phyloP scores from a whole-genome alignment of 805 yeast species.

The Kluyveromyces aestuarii region DNA sequence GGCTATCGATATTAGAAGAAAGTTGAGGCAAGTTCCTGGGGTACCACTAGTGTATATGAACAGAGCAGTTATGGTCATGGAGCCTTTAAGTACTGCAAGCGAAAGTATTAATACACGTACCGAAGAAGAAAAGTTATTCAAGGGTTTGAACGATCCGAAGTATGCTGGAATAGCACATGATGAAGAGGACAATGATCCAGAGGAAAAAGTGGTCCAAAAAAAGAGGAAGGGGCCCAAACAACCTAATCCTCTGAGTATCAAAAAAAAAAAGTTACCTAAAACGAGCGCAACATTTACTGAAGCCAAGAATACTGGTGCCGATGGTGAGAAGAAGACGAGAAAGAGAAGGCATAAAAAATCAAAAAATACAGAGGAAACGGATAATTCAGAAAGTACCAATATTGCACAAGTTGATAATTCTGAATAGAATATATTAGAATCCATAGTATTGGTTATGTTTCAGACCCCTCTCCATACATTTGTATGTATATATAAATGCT shows the following conservation, averaged over 20 bases:
- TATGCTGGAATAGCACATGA: slow-evolving; percentile 36
- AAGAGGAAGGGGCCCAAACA: slow-evolving; percentile 66
- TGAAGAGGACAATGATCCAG: slow-evolving; percentile 10
- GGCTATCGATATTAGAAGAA: slow-evolving; percentile 56
- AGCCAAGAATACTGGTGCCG: background rate
- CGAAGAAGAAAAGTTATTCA: slow-evolving; percentile 61
- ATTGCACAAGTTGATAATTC: background rate
- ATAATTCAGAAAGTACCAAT: background rate
- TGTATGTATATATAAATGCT: too few relatives aligned
- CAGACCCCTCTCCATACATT: too few relatives aligned
- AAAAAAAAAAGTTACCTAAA: slow-evolving; percentile 49
- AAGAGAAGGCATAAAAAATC: slow-evolving; percentile 13
- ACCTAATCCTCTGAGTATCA: slow-evolving; percentile 87
- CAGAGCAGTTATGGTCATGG: slow-evolving; percentile 92
- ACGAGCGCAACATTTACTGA: background rate
- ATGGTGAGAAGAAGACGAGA: slow-evolving; percentile 12
- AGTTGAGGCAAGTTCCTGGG: slow-evolving; percentile 73
- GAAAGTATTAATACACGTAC: slow-evolving; percentile 36
- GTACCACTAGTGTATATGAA: slow-evolving; percentile 82
- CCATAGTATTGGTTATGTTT: too few relatives aligned
- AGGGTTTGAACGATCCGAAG: slow-evolving; percentile 66
- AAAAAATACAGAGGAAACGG: background rate
- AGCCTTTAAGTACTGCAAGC: slow-evolving; percentile 76
- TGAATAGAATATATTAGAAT: background rate
- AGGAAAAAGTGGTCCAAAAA: slow-evolving; percentile 21